Conservation (phyloP, 2,329 filamentous ascomycete genomes). For the Ceratocystis cacaofunesta region DNA sequence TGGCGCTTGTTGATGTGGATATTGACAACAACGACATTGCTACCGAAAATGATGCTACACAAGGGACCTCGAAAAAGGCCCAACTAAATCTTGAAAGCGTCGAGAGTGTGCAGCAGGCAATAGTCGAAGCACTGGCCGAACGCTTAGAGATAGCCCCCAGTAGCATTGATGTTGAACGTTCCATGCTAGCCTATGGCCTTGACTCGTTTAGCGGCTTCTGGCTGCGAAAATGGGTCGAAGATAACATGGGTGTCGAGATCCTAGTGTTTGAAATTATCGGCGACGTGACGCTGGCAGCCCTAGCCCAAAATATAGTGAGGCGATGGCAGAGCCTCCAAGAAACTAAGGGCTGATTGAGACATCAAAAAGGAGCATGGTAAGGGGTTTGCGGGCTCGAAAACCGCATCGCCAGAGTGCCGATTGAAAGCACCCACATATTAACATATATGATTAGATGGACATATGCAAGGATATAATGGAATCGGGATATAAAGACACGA, state of each 20-base stretch:
- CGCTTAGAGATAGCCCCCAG: slow-evolving; percentile 30
- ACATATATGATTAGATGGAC: no score
- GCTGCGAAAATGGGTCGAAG: slow-evolving; percentile 36
- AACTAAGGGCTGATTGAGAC: not conserved
- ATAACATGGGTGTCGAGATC: slow-evolving; percentile 30
- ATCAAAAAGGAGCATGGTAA: not conserved
- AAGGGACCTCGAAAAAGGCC: slow-evolving; percentile 18
- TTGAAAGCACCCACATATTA: no score
- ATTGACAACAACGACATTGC: no score
- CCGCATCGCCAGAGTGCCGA: no score
- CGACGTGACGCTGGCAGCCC: slow-evolving; percentile 27
- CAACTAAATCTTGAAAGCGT: slow-evolving; percentile 21
- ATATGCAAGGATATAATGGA: no score
- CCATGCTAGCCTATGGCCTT: slow-evolving; percentile 34
- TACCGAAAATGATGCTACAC: slow-evolving; percentile 15
- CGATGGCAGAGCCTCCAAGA: slow-evolving; percentile 20
- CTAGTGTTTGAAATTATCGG: slow-evolving; percentile 35
- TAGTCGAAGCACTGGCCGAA: slow-evolving; percentile 22
- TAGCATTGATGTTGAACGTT: slow-evolving; percentile 30
- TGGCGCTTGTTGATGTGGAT: slow-evolving; percentile 33
- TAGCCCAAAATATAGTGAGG: slow-evolving; percentile 26
- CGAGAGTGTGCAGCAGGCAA: slow-evolving; percentile 24
- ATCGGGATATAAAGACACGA: no score
- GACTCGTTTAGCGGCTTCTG: slow-evolving; percentile 40
- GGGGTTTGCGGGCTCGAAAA: not conserved